Base-by-base conservation (phyloP, 1,284 basidiomycete species). In the Cutaneotrichosporon spelunceum region DNA sequence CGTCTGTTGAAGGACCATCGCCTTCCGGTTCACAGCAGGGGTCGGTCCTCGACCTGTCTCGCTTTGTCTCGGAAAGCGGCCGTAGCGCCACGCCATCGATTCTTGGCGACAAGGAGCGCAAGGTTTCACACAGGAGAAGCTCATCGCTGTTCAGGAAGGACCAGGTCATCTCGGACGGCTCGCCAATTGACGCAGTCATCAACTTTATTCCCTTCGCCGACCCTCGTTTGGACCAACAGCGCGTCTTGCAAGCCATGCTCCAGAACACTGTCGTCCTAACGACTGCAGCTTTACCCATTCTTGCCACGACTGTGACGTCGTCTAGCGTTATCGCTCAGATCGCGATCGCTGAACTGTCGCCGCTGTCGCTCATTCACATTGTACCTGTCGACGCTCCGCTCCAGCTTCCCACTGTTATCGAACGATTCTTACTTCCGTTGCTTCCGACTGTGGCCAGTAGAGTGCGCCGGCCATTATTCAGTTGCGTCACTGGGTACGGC, bases 171-270 rank as follows among this genome's bases (percentile, higher is more conserved):
- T 29, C 34, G 19, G 61, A 66, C 24, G 64, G 64, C 24, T 50
- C 64, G 4, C 58, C 64, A 0, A 69, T 77, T 53, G 75, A 77
- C 57, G 72, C 70, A 1, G 66, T 75, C 19, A 58, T 77, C 66
- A 72, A 77, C 65, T 72, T 77, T 50, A 63, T 77, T 27, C 71
- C 73, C 0, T 50, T 56, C 14, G 52, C 69, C 2, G 34, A 60
- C 3, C 53, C 50, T 11, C 57, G 60, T 6, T 60, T 59, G 30
- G 57, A 65, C 39, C 66, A 63, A 11, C 59, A 68, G 45, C 61
- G 66, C 26, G 67, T 64, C 0, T 53, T 76, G 48, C 68, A 70
- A 53, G 67, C 71, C 8, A 72, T 77, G 69, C 66, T 77, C 19
- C 73, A 77, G 53, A 66, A 69, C 61, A 64, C 72, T 2, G 67